Evolutionary conservation across 331 rosid species (phyloP).

Genomic region (Rosa hybrid): DNA sequence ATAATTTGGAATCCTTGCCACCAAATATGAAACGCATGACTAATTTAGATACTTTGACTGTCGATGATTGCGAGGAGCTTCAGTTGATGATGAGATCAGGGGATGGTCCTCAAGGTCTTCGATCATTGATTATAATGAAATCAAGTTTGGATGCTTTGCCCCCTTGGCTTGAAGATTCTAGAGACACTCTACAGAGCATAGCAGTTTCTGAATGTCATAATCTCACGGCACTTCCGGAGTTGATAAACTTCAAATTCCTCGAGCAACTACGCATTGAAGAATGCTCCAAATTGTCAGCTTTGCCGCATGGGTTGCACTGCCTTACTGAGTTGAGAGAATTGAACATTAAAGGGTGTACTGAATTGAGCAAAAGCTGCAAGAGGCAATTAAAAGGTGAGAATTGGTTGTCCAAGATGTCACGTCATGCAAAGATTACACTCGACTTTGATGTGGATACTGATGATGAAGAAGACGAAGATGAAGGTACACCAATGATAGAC

Average conservation of each 20-base stretch:
- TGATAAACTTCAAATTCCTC: background rate
- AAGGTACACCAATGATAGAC: no score
- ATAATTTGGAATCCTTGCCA: background rate
- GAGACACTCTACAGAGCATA: background rate
- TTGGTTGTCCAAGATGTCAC: background rate
- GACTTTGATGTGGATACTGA: no score
- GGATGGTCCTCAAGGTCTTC: background rate
- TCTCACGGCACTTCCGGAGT: background rate
- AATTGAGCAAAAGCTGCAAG: background rate
- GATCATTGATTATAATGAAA: background rate
- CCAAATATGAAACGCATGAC: background rate
- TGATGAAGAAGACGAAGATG: no score
- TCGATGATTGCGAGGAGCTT: background rate
- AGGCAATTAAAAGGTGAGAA: background rate
- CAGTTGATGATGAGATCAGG: background rate
- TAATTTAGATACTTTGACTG: background rate
- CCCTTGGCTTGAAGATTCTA: background rate
- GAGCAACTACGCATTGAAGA: background rate
- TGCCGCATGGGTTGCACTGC: background rate
- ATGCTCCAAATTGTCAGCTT: background rate
- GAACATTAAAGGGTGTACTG: background rate
- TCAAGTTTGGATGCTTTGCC: background rate
- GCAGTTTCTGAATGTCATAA: background rate
- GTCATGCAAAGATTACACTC: no score
- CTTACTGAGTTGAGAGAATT: background rate